A percentile compares a stretch with the other conserved stretches of the same genome.
phyloP scores from a whole-genome alignment of 2,329 filamentous ascomycete genomes.

The Colletotrichum chrysophilum region DNA sequence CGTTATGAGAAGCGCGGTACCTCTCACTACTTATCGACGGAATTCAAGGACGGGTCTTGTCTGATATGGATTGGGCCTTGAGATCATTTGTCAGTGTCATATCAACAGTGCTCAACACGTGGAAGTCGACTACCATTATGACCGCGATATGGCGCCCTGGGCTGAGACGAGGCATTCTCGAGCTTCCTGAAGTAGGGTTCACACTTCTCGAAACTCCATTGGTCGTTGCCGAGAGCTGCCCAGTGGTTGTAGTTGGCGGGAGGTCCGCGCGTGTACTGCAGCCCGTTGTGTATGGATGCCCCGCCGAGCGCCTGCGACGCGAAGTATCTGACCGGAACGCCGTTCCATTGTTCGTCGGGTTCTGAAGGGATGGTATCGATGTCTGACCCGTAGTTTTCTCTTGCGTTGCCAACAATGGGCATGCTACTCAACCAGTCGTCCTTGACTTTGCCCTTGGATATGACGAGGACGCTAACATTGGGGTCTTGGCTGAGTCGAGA shows the following conservation, averaged over 20 bases:
- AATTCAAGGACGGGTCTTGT: constrained; percentile 6
- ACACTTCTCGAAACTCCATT: constrained; percentile 38
- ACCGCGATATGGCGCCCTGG: constrained; percentile 24
- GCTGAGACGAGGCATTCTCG: constrained; percentile 27
- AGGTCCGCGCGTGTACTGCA: constrained; percentile 33
- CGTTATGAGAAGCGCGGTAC: no score
- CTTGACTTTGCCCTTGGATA: constrained; percentile 37
- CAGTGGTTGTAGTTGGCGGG: constrained; percentile 34
- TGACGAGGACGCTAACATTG: constrained; percentile 39
- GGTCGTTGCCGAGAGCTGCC: constrained; percentile 31
- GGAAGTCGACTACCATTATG: constrained; percentile 24
- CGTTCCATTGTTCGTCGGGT: constrained; percentile 26
- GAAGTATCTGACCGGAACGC: constrained; percentile 23
- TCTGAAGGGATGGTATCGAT: constrained; percentile 30
- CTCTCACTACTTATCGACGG: constrained; percentile 23
- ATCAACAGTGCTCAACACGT: accelerated
- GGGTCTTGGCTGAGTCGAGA: constrained; percentile 46
- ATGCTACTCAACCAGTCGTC: constrained; percentile 33
- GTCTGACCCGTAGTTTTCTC: constrained; percentile 25
- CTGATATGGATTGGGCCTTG: constrained; percentile 24
- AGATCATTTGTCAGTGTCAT: accelerated
- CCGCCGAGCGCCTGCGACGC: constrained; percentile 36
- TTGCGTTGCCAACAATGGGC: constrained; percentile 34
- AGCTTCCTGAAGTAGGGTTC: constrained; percentile 35
- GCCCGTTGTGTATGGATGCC: constrained; percentile 34